Evolutionary conservation across 2,329 filamentous ascomycete species (phyloP).

Genomic region (Microdochium paspali): DNA sequence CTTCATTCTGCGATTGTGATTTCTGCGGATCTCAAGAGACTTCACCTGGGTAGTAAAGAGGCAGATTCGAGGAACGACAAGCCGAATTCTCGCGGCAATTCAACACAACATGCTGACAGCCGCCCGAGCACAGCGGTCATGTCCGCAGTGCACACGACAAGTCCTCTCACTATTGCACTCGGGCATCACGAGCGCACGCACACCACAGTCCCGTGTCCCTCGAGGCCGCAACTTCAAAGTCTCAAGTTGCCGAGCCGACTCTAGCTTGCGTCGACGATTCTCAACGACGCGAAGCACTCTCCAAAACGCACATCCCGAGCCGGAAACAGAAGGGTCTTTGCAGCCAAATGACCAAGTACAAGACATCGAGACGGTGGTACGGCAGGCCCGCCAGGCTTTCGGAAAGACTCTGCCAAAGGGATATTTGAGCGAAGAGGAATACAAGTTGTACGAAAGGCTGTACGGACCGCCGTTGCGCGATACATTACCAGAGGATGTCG

Average conservation of each 20-base stretch:
- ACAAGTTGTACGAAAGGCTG: conserved; percentile 65
- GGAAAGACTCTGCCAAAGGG: conserved; percentile 67
- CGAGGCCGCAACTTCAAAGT: no score
- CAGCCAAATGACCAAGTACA: conserved; percentile 3
- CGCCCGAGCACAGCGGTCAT: conserved; percentile 24
- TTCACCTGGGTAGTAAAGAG: no score
- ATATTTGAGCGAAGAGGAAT: conserved; percentile 61
- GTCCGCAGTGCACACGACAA: conserved; percentile 26
- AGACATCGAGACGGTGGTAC: conserved; percentile 38
- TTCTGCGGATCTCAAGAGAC: no score
- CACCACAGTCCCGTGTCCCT: no score
- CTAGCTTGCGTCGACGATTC: conserved; percentile 9
- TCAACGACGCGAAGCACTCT: conserved; percentile 9
- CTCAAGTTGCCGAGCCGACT: conserved; percentile 2
- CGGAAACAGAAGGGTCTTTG: neutral
- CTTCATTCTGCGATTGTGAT: neutral
- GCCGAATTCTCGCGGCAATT: neutral
- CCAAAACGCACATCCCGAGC: conserved; percentile 8
- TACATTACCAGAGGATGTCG: conserved; percentile 50
- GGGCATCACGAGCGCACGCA: conserved; percentile 13
- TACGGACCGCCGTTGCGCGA: conserved; percentile 68
- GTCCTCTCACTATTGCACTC: conserved; percentile 25
- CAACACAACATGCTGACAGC: conserved; percentile 24
- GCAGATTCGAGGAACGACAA: neutral
- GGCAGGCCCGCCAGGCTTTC: conserved; percentile 64